phyloP scores from a whole-genome alignment of 202 grass and related monocot species.

The Brachypodium distachyon region DNA sequence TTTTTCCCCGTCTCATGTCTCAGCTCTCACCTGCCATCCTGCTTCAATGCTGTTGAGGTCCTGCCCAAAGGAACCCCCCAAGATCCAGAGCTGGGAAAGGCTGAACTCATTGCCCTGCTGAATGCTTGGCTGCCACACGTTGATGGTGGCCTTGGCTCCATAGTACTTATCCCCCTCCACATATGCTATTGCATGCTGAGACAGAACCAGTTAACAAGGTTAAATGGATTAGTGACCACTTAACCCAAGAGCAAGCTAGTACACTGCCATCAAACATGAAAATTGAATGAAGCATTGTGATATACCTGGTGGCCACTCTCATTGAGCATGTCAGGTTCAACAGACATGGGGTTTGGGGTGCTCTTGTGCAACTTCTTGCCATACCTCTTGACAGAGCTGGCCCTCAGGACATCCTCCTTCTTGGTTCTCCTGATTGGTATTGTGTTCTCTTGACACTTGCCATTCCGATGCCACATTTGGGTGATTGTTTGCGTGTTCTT shows the following conservation, averaged over 20 bases:
- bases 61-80: constrained; percentile 75
- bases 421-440: constrained; percentile 68
- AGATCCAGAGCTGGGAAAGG: constrained; percentile 88
- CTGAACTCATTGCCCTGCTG: constrained; percentile 85
- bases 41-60: constrained; percentile 98
- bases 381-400: constrained; percentile 55
- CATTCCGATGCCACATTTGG: constrained; percentile 69
- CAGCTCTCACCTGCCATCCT: constrained; percentile 79
- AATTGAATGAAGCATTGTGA: background rate
- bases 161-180: constrained; percentile 84
- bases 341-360: constrained; percentile 48
- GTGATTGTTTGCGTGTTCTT: constrained; percentile 25
- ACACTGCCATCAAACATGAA: background rate
- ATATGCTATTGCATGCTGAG: constrained; percentile 85
- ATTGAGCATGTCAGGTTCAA: constrained; percentile 56
- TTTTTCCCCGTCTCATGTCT: constrained; percentile 3
- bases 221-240: background rate
- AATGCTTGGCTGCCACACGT: constrained; percentile 86
- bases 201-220: background rate
- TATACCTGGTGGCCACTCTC: constrained; percentile 73
- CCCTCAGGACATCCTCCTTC: constrained; percentile 59
- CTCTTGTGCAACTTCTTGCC: constrained; percentile 56
- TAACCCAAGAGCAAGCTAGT: background rate
- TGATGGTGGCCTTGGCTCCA: constrained; percentile 84
- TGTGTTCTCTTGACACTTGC: constrained; percentile 58